Base-by-base conservation (phyloP, 345 rosid genomes). In the Sisymbrium irio region DNA sequence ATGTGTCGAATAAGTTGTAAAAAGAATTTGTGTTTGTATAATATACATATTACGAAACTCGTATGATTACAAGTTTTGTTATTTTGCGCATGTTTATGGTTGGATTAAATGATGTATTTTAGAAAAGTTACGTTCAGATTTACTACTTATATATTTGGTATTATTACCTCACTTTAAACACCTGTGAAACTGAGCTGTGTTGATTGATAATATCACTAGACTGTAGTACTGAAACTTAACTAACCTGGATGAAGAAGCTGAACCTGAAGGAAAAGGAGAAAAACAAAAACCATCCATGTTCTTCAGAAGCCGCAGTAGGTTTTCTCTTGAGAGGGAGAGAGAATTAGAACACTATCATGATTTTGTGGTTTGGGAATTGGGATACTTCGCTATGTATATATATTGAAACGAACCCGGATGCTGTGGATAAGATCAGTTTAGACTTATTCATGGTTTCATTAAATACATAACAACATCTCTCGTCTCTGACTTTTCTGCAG, bases 191-290 rank as follows among this genome's bases (percentile, higher is more conserved):
- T 9, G 7, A 19, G 54, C 28, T 49, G 54, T 49, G 54, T 19
- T 9, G 54, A 20, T 49, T 35, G 9, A 35, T 7, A 1, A 15
- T 19, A 9, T 49, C 28, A 20, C 0, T n/a, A 30, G 37, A 55
- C 28, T 14, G 11, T 28, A 28, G 10, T 14, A 6, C 37, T 28
- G 37, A n/a, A 54, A 27, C 35, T 53, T 28, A 42, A 30, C 68
- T 50, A 50, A 62, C 54, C 54, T 72, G 76, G 13, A 72, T 50
- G 40, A 39, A 50, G 42, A 72, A 62, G 3, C 35, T 60, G 60
- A 39, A 71, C 10, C 59, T 36, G 67, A 60, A 60, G 57, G 25
- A 22, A 10, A 20, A 70, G 30, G 18, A 35, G 65, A 44, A 19
- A 18, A 56, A 42, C 65, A 17, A 17, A 27, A 39, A 30, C 33